Evolutionary conservation across 192 early-diverging fungal species (phyloP).

Genomic region (Backusella tarrabulga): DNA sequence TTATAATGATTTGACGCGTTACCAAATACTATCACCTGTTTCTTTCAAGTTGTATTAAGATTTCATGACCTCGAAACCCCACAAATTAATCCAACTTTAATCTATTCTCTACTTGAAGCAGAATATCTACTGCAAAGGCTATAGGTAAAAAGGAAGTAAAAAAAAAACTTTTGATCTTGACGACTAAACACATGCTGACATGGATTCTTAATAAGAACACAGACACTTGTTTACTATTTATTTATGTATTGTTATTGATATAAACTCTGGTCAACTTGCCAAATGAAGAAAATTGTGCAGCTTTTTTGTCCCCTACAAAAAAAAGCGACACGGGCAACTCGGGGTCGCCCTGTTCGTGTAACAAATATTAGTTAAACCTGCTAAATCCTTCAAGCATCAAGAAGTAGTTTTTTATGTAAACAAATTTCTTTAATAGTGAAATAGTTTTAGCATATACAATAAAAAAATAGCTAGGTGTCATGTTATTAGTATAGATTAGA

Average conservation of each 20-base stretch:
- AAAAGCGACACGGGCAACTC: neutral
- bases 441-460: neutral
- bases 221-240: neutral
- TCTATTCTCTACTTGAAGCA: neutral
- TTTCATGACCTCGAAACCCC: neutral
- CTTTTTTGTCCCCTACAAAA: neutral
- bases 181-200: neutral
- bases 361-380: neutral
- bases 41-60: neutral
- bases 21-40: neutral
- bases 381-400: neutral
- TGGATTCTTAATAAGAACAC: neutral
- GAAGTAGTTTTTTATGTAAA: neutral
- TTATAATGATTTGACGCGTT: neutral
- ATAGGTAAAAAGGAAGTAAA: neutral
- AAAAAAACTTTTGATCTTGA: constrained; percentile 3
- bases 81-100: neutral
- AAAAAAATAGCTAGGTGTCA: neutral
- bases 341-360: neutral
- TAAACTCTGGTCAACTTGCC: neutral
- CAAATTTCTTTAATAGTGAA: neutral
- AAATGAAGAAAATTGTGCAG: neutral
- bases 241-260: neutral
- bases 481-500: neutral
- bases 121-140: neutral